These are phyloP conservation scores for Xylaria digitata DNA, from an alignment of 2,329 filamentous ascomycete species.

Conservation along the genomic window DNA sequence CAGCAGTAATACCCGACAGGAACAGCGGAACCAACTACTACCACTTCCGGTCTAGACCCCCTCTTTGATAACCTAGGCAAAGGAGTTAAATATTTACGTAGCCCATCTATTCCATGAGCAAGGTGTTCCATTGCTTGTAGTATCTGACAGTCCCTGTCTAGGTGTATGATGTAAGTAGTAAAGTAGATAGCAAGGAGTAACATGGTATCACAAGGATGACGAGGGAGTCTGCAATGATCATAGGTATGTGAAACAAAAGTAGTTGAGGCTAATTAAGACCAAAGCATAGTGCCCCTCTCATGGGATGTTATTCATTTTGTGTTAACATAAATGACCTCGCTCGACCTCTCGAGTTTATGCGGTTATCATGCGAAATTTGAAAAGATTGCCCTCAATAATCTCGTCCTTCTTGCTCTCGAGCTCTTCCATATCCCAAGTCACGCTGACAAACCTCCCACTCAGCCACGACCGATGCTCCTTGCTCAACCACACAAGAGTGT, in stretches of 20 bases:
- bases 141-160: too few species aligned
- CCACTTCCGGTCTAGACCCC: too few species aligned
- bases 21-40: too few species aligned
- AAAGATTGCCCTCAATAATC: slow-evolving; percentile 46
- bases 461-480: slow-evolving; percentile 43
- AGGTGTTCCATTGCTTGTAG: too few species aligned
- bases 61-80: too few species aligned
- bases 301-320: background rate
- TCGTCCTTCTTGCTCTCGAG: slow-evolving; percentile 48
- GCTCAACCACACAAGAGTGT: slow-evolving; percentile 43
- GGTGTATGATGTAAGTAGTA: too few species aligned
- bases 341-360: background rate
- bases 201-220: background rate
- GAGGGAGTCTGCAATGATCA: background rate
- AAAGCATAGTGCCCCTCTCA: background rate
- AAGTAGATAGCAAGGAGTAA: background rate
- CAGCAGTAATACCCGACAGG: too few species aligned
- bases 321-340: background rate
- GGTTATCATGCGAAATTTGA: slow-evolving; percentile 45
- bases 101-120: too few species aligned
- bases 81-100: too few species aligned
- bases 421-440: slow-evolving; percentile 50
- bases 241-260: background rate
- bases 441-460: slow-evolving; percentile 46
- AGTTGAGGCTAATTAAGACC: background rate